phyloP scores from a whole-genome alignment of 805 yeast species.

The Metschnikowia henanensis region DNA sequence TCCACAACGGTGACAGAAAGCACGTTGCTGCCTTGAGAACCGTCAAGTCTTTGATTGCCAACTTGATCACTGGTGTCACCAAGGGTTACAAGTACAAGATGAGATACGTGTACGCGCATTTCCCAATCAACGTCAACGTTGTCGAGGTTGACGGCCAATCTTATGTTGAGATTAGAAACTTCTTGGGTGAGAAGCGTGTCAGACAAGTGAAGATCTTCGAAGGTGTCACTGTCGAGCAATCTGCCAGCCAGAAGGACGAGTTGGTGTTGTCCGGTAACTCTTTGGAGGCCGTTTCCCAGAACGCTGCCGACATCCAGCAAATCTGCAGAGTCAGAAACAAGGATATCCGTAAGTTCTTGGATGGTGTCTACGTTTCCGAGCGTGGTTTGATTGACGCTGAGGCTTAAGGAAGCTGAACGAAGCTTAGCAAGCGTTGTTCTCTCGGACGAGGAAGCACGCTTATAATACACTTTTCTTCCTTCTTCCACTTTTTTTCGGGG shows the following conservation, averaged over 20 bases:
- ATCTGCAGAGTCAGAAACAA: conserved; percentile 98
- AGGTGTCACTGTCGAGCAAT: conserved; percentile 85
- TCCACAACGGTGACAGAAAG: conserved; percentile 99
- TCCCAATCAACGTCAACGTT: conserved; percentile 98
- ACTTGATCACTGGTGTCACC: conserved; percentile 98
- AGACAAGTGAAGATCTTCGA: conserved; percentile 83
- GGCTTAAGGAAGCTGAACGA: conserved; percentile 10
- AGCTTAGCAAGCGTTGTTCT: neutral
- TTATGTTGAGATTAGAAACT: conserved; percentile 96
- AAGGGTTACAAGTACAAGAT: conserved; percentile 99
- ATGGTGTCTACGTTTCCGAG: conserved; percentile 99
- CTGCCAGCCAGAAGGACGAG: conserved; percentile 91
- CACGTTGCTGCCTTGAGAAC: conserved; percentile 99
- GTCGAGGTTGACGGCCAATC: conserved; percentile 72
- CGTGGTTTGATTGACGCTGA: conserved; percentile 85
- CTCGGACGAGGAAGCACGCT: neutral
- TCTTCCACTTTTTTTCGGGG: conserved; percentile 10
- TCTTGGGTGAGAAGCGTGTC: conserved; percentile 98
- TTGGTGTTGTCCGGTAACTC: conserved; percentile 92
- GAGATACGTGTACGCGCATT: conserved; percentile 99
- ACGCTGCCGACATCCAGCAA: conserved; percentile 98
- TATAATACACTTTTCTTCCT: conserved; percentile 27
- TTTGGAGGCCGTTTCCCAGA: conserved; percentile 95
- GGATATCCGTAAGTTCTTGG: conserved; percentile 99
- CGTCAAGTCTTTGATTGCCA: conserved; percentile 91